These are phyloP conservation scores for Cylindrodendrum hubeiense DNA, from an alignment of 2,329 filamentous ascomycete species.

Conservation along the genomic window DNA sequence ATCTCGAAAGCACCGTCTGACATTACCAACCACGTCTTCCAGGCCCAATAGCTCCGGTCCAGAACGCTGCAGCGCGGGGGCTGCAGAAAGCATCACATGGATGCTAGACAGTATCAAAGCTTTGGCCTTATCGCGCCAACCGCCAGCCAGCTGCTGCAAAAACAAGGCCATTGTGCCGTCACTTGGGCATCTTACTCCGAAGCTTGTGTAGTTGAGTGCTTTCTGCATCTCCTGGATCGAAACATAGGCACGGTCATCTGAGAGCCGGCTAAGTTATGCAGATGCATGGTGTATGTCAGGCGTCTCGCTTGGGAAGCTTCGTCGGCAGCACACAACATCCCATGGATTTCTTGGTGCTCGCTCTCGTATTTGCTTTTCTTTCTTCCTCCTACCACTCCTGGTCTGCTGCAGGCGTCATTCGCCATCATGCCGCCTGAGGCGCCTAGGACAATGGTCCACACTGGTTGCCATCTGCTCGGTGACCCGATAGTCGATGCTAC, in stretches of 20 bases:
- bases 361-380: slow-evolving; percentile 15
- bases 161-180: slow-evolving; percentile 9
- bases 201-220: slow-evolving; percentile 9
- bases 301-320: slow-evolving; percentile 13
- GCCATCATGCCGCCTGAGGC: slow-evolving; percentile 6
- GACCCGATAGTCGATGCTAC: slow-evolving; percentile 17
- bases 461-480: slow-evolving; percentile 13
- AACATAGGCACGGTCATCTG: slow-evolving; percentile 9
- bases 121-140: slow-evolving; percentile 21
- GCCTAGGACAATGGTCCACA: slow-evolving; percentile 11
- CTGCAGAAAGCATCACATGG: slow-evolving; percentile 30
- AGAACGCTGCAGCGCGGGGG: slow-evolving; percentile 24
- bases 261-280: slow-evolving; percentile 18
- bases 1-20: slow-evolving; percentile 20
- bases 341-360: slow-evolving; percentile 5
- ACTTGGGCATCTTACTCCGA: slow-evolving; percentile 7
- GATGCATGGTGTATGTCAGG: slow-evolving; percentile 32
- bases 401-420: slow-evolving; percentile 23
- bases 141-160: slow-evolving; percentile 4
- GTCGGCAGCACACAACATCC: slow-evolving; percentile 14
- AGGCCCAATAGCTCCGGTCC: slow-evolving; percentile 10
- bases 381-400: slow-evolving; percentile 19
- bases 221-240: not conserved
- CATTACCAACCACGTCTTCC: slow-evolving; percentile 12
- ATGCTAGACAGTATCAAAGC: slow-evolving; percentile 1